Evolutionary conservation across 2,329 filamentous ascomycete species (phyloP).

Genomic region (Pestalotiopsis sp.): DNA sequence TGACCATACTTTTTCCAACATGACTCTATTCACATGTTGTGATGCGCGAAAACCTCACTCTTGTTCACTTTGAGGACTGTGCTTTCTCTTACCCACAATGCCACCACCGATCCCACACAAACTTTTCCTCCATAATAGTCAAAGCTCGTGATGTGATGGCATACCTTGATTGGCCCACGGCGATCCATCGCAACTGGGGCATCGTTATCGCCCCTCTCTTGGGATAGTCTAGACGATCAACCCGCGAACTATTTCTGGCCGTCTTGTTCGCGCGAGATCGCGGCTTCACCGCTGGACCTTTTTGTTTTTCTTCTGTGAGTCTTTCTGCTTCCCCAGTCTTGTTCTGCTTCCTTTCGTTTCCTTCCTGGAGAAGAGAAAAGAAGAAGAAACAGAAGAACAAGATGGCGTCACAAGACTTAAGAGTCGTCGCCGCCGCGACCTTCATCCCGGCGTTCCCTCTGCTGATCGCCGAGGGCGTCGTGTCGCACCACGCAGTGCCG

Average conservation of each 20-base stretch:
- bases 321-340: background rate
- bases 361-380: background rate
- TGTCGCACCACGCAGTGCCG: conserved; percentile 36
- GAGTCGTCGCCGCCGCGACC: conserved; percentile 35
- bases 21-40: background rate
- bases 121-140: background rate
- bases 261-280: background rate
- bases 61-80: background rate
- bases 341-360: background rate
- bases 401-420: conserved; percentile 21
- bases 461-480: conserved; percentile 39
- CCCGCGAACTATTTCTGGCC: background rate
- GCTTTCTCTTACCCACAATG: background rate
- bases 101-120: background rate
- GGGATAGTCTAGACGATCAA: background rate
- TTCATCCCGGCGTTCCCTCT: conserved; percentile 43
- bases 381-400: background rate
- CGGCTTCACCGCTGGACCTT: background rate
- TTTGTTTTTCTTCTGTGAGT: background rate
- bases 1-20: background rate
- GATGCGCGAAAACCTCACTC: background rate
- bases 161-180: background rate
- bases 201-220: conserved; percentile 5
- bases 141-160: background rate
- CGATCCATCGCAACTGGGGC: background rate